Evolutionary conservation across 2,329 filamentous ascomycete genomes (phyloP), one percentile per base, ranked within the genome.

Genomic region (Ascomycota sp.): DNA sequence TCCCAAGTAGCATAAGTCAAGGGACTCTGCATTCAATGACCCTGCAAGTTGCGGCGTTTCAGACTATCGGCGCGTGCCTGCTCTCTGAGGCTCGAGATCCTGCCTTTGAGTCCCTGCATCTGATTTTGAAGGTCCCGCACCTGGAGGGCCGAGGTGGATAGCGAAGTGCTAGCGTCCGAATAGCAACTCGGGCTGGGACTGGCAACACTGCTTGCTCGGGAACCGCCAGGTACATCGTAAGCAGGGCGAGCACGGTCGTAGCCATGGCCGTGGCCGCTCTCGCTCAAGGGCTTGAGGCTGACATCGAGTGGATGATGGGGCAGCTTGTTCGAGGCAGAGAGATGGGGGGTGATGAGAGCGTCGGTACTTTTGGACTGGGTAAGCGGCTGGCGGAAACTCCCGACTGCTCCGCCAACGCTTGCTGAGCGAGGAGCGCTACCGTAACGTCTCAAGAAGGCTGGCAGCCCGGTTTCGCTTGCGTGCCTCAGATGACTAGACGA

Each of bases 41-140:
- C 83, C 43, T 81, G 75, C 34, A 84, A 52, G 49, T 80, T 92
- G 36, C 74, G 68, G 33, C 83, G 68, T 45, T 79, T 74, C 44
- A 91, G 53, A 43, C 68, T 82, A 43, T 92, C 83, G 37, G 77
- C 78, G 13, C 77, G 69, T 0, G 80, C 77, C 44, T 81, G 75
- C 40, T 83, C 72, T 43, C 79, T 76, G 30, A 92, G 54, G 11
- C 63, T 76, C 2, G 81, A 84, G 27, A 92, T 83, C 45, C 82
- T 81, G 38, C 78, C 80, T 47, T 83, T 84, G 32, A 92, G 61
- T 35, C 78, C 81, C 36, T 77, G 73, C 68, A 92, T 80, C 49
- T 92, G 82, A 41, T 82, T 76, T 38, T 81, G 80, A 30, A 92
- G 59, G 34, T 68, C 67, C 7, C 75, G 71, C 47, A 80, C 71